These are phyloP conservation scores for Fusarium aywerte DNA, from an alignment of 2,329 filamentous ascomycete genomes.

Conservation along the genomic window DNA sequence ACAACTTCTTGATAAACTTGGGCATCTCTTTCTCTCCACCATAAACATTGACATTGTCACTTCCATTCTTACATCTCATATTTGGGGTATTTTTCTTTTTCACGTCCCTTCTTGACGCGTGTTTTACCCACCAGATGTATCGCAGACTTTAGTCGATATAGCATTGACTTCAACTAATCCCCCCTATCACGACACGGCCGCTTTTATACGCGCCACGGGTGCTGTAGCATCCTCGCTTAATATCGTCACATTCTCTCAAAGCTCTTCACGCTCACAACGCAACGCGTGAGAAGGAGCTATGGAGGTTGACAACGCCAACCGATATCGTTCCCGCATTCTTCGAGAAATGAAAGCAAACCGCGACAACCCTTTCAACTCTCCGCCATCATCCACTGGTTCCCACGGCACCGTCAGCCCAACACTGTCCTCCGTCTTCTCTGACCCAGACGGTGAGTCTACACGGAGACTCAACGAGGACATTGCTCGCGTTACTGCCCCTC, in stretches of 20 bases:
- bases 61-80: constrained; percentile 28
- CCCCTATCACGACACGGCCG: constrained; percentile 21
- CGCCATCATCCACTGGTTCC: constrained; percentile 67
- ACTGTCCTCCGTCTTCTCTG: constrained; percentile 63
- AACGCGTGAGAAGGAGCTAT: constrained; percentile 50
- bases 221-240: constrained; percentile 35
- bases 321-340: constrained; percentile 61
- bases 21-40: constrained; percentile 31
- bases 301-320: constrained; percentile 55
- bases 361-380: constrained; percentile 68
- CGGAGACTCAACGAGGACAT: constrained; percentile 62
- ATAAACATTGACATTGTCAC: constrained; percentile 8
- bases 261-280: constrained; percentile 31
- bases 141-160: constrained; percentile 18
- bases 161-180: constrained; percentile 34
- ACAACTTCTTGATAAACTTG: constrained; percentile 36
- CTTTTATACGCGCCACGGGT: constrained; percentile 39
- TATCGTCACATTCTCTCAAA: constrained; percentile 30
- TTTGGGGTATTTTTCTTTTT: constrained; percentile 19
- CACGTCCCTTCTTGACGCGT: constrained; percentile 31
- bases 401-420: constrained; percentile 67
- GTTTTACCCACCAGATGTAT: constrained; percentile 30
- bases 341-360: constrained; percentile 64
- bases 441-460: constrained; percentile 65
- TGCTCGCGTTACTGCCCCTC: constrained; percentile 55